phyloP scores from a whole-genome alignment of 1,139 yeast species.

The Suhomyces maxii region DNA sequence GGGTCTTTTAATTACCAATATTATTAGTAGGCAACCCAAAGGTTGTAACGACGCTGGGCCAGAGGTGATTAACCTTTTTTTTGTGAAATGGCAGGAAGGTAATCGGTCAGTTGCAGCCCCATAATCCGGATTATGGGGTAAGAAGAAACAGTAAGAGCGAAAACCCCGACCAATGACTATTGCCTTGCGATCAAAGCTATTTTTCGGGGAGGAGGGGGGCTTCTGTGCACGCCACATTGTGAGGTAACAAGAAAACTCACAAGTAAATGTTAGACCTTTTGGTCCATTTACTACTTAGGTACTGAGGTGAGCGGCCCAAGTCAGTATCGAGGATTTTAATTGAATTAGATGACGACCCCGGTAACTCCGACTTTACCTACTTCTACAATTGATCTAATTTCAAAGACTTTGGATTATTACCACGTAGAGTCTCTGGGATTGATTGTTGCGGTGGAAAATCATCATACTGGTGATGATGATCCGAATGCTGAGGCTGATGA shows the following conservation, averaged over 20 bases:
- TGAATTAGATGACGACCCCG: background rate
- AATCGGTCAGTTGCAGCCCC: background rate
- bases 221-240: no score
- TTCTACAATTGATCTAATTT: background rate
- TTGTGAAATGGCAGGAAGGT: no score
- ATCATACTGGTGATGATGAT: no score
- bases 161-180: background rate
- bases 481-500: no score
- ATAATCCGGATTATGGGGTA: background rate
- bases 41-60: background rate
- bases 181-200: background rate
- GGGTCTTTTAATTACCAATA: no score
- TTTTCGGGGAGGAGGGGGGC: background rate
- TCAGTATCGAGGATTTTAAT: no score
- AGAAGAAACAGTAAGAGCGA: background rate
- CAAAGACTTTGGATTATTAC: constrained; percentile 1
- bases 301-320: no score
- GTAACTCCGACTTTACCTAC: constrained; percentile 6
- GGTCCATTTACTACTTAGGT: no score
- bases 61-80: background rate
- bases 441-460: background rate
- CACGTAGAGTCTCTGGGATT: background rate
- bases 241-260: no score
- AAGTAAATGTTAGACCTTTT: no score
- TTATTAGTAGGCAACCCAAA: background rate